Evolutionary conservation across 371 early-diverging fungal genomes (phyloP).

Genomic region (Nematocida sp.): DNA sequence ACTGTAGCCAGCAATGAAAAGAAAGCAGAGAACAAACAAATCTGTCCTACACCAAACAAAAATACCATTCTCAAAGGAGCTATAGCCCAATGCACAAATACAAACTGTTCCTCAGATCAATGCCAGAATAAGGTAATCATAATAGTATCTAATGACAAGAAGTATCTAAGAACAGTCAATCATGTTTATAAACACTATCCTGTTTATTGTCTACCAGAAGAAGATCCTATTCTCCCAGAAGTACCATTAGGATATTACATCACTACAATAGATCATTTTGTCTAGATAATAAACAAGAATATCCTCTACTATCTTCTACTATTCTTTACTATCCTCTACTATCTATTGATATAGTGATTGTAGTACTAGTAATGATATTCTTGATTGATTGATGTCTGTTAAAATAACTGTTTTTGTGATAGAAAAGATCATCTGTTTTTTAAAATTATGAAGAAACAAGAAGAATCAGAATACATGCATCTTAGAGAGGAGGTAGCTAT

Average conservation of each 20-base stretch:
- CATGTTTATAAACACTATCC: neutral
- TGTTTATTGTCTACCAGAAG: neutral
- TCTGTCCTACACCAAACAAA: neutral
- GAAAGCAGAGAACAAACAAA: neutral
- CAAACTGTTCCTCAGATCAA: too few species aligned
- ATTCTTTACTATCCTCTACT: neutral
- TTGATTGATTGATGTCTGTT: neutral
- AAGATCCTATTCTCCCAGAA: neutral
- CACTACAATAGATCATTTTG: too few species aligned
- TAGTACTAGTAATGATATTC: neutral
- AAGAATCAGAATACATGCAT: neutral
- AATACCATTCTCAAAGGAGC: too few species aligned
- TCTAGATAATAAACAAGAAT: neutral
- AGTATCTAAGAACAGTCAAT: neutral
- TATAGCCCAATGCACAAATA: too few species aligned
- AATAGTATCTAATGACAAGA: neutral
- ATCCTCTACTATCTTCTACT: too few species aligned
- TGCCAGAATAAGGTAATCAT: too few species aligned
- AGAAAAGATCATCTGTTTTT: too few species aligned
- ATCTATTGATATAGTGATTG: neutral
- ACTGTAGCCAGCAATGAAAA: neutral
- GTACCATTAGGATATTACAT: neutral
- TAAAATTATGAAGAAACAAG: neutral
- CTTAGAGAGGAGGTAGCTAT: conserved; percentile 7
- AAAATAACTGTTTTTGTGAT: neutral